Evolutionary conservation across 495 filamentous ascomycete species (phyloP).

Genomic region (Darksidea phi): DNA sequence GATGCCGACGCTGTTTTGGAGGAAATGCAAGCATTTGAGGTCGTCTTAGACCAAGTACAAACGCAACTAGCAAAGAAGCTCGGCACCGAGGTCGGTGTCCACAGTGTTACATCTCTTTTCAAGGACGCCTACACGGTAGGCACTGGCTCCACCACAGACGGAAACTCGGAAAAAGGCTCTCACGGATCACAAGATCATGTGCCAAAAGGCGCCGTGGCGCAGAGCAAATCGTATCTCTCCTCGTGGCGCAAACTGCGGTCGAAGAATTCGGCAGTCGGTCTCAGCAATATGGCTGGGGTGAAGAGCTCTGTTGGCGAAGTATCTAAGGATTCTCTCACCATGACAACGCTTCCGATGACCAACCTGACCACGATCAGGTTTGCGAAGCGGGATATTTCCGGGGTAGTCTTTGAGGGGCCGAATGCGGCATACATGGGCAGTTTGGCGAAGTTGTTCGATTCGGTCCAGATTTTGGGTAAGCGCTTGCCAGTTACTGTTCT

Average conservation of each 20-base stretch:
- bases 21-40: constrained; percentile 92
- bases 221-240: constrained; percentile 46
- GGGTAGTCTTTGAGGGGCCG: constrained; percentile 72
- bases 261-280: constrained; percentile 71
- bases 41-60: constrained; percentile 82
- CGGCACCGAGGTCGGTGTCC: constrained; percentile 84
- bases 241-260: constrained; percentile 86
- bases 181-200: constrained; percentile 42
- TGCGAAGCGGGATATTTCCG: constrained; percentile 65
- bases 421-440: constrained; percentile 88
- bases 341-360: constrained; percentile 83
- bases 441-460: constrained; percentile 89
- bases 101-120: constrained; percentile 65
- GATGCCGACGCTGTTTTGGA: constrained; percentile 90
- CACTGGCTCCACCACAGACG: constrained; percentile 55
- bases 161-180: constrained; percentile 64
- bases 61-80: constrained; percentile 73
- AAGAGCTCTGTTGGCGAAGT: constrained; percentile 48
- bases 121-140: constrained; percentile 54
- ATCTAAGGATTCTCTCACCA: constrained; percentile 58
- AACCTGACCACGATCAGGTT: constrained; percentile 51
- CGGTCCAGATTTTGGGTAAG: constrained; percentile 89
- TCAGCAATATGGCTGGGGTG: constrained; percentile 48
- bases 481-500: constrained; percentile 24
- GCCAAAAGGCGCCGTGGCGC: constrained; percentile 32